phyloP scores from a whole-genome alignment of 2,329 filamentous ascomycete species.

The Septoria petroselini region DNA sequence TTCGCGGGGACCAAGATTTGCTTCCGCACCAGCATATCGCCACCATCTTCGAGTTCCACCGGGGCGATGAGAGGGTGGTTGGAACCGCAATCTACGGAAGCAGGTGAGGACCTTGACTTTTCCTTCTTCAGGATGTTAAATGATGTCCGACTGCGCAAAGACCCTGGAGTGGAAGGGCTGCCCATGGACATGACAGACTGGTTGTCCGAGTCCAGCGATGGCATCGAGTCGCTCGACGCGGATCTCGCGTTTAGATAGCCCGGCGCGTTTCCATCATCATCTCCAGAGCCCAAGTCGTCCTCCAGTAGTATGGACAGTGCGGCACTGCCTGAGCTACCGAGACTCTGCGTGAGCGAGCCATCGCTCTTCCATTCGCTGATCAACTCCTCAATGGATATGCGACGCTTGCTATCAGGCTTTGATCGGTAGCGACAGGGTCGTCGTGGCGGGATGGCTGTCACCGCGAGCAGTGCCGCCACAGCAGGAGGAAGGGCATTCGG shows the following conservation, averaged over 20 bases:
- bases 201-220: constrained; percentile 51
- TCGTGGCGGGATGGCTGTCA: constrained; percentile 58
- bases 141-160: constrained; percentile 35
- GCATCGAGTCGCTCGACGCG: constrained; percentile 57
- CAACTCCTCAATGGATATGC: constrained; percentile 56
- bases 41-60: constrained; percentile 33
- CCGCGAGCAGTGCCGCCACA: constrained; percentile 57
- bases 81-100: constrained; percentile 52
- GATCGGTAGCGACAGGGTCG: constrained; percentile 39
- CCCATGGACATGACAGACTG: constrained; percentile 47
- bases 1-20: constrained; percentile 41
- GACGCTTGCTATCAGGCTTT: constrained; percentile 42
- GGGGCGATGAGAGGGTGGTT: constrained; percentile 57
- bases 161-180: constrained; percentile 44
- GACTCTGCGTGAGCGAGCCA: constrained; percentile 33
- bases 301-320: constrained; percentile 56
- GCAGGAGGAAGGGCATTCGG: constrained; percentile 52
- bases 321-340: constrained; percentile 30
- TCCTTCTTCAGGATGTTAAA: constrained; percentile 44
- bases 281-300: constrained; percentile 48
- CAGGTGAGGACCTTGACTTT: constrained; percentile 49
- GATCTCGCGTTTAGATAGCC: constrained; percentile 48
- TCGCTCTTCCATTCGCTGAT: constrained; percentile 56
- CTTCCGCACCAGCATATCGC: constrained; percentile 32
- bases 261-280: constrained; percentile 41